These are phyloP conservation scores for Arbutus unedo DNA, from an alignment of 148 eudicot genomes.

Conservation along the genomic window DNA sequence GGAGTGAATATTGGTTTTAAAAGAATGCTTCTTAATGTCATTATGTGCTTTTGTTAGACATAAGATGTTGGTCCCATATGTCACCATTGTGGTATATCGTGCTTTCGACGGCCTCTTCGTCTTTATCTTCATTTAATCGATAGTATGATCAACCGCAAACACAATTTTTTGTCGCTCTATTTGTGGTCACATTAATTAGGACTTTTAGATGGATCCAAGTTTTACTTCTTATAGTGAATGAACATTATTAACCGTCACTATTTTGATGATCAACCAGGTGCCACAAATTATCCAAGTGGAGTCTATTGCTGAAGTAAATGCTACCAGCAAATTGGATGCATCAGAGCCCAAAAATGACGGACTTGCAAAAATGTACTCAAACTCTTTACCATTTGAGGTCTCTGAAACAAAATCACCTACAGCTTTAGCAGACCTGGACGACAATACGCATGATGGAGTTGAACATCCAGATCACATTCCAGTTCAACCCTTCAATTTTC, in stretches of 20 bases:
- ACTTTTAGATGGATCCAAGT: neutral
- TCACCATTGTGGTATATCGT: neutral
- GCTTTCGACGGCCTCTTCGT: neutral
- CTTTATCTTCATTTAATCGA: neutral
- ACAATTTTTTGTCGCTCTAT: neutral
- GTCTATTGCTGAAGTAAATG: conserved; percentile 26
- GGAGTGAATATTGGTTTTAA: neutral
- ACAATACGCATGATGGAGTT: conserved; percentile 2
- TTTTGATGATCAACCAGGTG: conserved; percentile 34
- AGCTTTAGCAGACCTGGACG: conserved; percentile 17
- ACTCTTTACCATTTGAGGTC: conserved; percentile 19
- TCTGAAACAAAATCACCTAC: conserved; percentile 15
- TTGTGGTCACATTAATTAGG: neutral
- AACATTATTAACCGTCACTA: conserved; percentile 9
- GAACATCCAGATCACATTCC: conserved; percentile 1
- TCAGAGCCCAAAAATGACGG: conserved; percentile 20
- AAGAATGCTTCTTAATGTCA: neutral
- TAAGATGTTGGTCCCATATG: neutral
- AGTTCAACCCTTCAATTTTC: conserved; percentile 17
- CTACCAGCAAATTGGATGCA: conserved; percentile 20
- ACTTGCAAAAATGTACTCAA: conserved; percentile 15
- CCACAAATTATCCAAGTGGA: conserved; percentile 19
- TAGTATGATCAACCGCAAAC: neutral
- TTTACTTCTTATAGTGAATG: neutral
- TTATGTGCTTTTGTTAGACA: neutral